Base-by-base conservation (phyloP, 352 stramenopile genomes). In the Elongisporangium anandrum region DNA sequence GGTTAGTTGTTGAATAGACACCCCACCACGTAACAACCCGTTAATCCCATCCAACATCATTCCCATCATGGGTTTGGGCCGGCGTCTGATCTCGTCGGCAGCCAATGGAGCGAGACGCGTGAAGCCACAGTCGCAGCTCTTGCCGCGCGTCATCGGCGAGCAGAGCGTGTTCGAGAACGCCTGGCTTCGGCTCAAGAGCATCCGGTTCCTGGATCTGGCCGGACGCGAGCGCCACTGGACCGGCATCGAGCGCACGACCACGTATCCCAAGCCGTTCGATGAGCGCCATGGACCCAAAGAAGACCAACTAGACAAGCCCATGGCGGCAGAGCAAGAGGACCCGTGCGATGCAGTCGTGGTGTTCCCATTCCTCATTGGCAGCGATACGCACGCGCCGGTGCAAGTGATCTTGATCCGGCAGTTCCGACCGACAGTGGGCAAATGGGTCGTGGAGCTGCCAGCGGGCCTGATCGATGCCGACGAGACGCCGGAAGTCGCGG, bases 401-500 rank as follows among this genome's bases (percentile, higher is more conserved):
- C 69, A 66, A 9, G 81, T 87, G 48, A 70, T 98, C 21, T 65
- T 96, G 45, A 95, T 98, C 56, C 81, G 88, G 34, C 94, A 98
- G 66, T 98, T 95, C 64, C 86, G 94, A 15, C 92, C 92, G 17
- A 85, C 92, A 3, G 79, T 91, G 5, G 81, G 81, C 52, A 76
- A 82, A 48, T 95, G 83, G 70, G 94, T 94, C 21, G 64, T 98
- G 48, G 92, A 98, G 69, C 78, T 98, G 16, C 92, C 92, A 1
- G 91, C 92, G 10, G 91, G 94, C 15, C 79, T 98, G 21, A 97
- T 98, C 65, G 94, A 98, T 65, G 64, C 64, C 17, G 71, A 77
- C 10, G 91, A 98, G 60, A 76, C 76, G 1, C 73, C 85, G 0
- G 86, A 87, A 54, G 49, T 67, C 23, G 88, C 92, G 1, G 94